Conservation (phyloP, 768 basidiomycete species). For the Pleurotus platypus region DNA sequence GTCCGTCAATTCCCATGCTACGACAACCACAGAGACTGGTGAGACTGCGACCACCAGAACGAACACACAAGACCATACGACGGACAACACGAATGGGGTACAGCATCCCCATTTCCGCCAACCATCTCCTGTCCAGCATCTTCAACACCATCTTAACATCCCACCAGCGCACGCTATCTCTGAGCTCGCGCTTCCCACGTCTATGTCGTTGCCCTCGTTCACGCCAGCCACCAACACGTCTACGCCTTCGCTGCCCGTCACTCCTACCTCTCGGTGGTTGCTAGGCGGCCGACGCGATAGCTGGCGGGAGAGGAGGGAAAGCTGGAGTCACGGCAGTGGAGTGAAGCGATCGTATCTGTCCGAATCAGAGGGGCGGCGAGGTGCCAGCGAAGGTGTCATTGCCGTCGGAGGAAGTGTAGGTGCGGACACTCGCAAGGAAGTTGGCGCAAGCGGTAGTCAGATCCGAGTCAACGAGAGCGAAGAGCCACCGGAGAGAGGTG, state of each 20-base stretch:
- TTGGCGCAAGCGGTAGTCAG: no score
- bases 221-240: not conserved
- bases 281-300: slow-evolving; percentile 9
- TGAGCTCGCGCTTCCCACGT: slow-evolving; percentile 26
- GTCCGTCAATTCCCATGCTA: not conserved
- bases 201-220: not conserved
- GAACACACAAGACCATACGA: not conserved
- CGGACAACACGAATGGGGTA: not conserved
- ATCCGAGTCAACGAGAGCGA: no score
- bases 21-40: slow-evolving; percentile 8
- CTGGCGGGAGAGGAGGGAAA: no score
- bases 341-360: no score
- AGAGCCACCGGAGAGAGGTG: slow-evolving; percentile 8
- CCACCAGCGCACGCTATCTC: slow-evolving; percentile 53
- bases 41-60: not conserved
- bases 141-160: slow-evolving; percentile 22
- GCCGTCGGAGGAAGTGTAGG: no score
- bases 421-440: no score
- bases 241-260: slow-evolving; percentile 8
- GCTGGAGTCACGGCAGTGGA: no score
- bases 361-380: slow-evolving; percentile 19
- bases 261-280: slow-evolving; percentile 16
- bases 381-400: no score
- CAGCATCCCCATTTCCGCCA: slow-evolving; percentile 15
- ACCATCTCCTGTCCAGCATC: not conserved